Base-by-base conservation (phyloP, 352 stramenopile species). In the Globisporangium apiculatum region DNA sequence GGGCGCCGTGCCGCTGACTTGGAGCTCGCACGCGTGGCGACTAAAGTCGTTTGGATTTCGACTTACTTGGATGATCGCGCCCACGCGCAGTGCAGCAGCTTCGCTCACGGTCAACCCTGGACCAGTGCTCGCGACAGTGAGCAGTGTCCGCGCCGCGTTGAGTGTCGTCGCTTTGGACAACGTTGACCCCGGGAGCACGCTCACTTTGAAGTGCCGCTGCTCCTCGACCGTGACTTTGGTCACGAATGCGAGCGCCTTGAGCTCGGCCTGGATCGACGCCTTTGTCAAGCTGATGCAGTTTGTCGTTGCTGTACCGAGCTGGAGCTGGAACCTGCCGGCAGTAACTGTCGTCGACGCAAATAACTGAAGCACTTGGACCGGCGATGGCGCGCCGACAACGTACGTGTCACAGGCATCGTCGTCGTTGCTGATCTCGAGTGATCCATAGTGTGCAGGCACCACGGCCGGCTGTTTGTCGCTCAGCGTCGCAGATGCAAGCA, bases 1-100 rank as follows among this genome's bases (percentile, higher is more conserved):
- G 0, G 51, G 42, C 12, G 74, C 53, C 6, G 53, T 42, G 1
- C 60, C 38, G 2, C 60, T 48, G 4, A 89, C 62, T 1, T 59
- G 48, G 57, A 92, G 79, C 62, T 86, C 76, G 7, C 82, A 92
- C 0, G 72, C 79, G 43, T 89, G 68, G 40, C 69, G 75, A 7
- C 67, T 76, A 52, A 87, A 79, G 53, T 90, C 74, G 53, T 87
- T 85, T 35, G 79, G 75, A 56, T 88, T 91, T 6, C 77, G 80
- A 47, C 76, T 86, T n/a, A 90, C 78, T 62, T 75, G 75, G 24
- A 92, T 76, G 15, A 91, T 67, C 6, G 76, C 55, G n/a, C 68
- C 46, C 31, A 63, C 31, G 0, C 40, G 40, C 35, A 92, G 52
- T 8, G 58, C 62, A 3, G 6, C 61, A 5, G 65, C 69, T 58